These are phyloP conservation scores for Trametes polyzona DNA, from an alignment of 1,284 basidiomycete species.

Conservation along the genomic window DNA sequence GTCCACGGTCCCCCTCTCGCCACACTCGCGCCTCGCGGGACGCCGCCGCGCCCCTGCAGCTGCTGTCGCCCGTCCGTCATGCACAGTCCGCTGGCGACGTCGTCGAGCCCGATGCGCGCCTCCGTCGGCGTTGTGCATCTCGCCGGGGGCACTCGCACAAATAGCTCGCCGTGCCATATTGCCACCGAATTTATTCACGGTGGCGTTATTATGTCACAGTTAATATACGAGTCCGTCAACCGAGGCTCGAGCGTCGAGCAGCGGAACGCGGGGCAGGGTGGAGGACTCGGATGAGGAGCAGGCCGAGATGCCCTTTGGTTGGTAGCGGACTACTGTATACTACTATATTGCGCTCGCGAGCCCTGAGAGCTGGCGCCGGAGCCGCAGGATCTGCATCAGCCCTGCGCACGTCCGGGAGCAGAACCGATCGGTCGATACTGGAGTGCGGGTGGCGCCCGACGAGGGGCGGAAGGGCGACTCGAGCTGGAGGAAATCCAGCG, in stretches of 20 bases:
- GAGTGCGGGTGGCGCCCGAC: background rate
- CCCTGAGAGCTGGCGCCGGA: background rate
- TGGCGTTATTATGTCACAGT: background rate
- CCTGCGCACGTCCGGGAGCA: background rate
- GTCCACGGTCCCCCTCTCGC: no score
- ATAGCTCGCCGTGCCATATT: background rate
- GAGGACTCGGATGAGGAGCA: background rate
- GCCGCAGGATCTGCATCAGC: constrained; percentile 1
- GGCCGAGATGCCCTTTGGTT: background rate
- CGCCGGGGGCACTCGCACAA: background rate
- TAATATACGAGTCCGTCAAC: background rate
- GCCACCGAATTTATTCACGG: background rate
- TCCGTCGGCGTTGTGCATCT: background rate
- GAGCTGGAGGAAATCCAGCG: background rate
- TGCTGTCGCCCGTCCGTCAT: background rate
- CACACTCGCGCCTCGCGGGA: constrained; percentile 18
- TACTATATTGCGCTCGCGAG: background rate
- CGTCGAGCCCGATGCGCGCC: constrained; percentile 1
- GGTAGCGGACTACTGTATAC: background rate
- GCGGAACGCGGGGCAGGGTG: background rate
- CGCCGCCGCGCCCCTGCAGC: background rate
- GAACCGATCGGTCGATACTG: background rate
- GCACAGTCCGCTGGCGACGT: background rate
- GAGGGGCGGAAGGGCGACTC: background rate
- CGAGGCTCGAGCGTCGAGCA: no score